Percentiles rank a stretch among this genome's conserved stretches.
Evolutionary conservation across 257 asterid species (phyloP).

Genomic region (Linaria vulgaris): DNA sequence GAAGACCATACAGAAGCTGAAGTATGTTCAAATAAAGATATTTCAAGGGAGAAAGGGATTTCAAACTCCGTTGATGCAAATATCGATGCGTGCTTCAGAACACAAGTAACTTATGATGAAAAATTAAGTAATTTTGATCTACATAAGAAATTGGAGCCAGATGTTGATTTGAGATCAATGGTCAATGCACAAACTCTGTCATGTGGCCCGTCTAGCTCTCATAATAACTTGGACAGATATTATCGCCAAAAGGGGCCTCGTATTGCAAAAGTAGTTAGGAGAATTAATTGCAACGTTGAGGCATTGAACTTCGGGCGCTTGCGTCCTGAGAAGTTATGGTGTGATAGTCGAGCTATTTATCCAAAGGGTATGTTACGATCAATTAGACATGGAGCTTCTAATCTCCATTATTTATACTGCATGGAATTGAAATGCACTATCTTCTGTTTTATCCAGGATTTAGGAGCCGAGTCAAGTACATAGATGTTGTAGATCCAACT

Average conservation of each 20-base stretch:
- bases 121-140: conserved; percentile 34
- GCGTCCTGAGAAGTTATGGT: conserved; percentile 69
- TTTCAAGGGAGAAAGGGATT: conserved; percentile 33
- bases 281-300: conserved; percentile 84
- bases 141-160: conserved; percentile 40
- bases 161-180: conserved; percentile 42
- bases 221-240: conserved; percentile 62
- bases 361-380: conserved; percentile 62
- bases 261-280: conserved; percentile 89
- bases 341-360: conserved; percentile 81
- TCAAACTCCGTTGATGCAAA: conserved; percentile 31
- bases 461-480: conserved; percentile 82
- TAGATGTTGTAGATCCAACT: conserved; percentile 72
- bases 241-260: conserved; percentile 97
- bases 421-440: conserved; percentile 20
- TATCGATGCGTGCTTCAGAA: conserved; percentile 30
- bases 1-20: conserved; percentile 41
- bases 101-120: conserved; percentile 37
- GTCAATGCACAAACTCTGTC: conserved; percentile 45
- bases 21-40: conserved; percentile 31
- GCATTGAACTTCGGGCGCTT: conserved; percentile 66
- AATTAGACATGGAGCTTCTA: conserved; percentile 11
- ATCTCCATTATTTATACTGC: conserved; percentile 12
- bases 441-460: conserved; percentile 66
- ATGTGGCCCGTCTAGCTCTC: conserved; percentile 45